Evolutionary conservation across 2,329 filamentous ascomycete species (phyloP).

Genomic region (Aspergillus sp.): DNA sequence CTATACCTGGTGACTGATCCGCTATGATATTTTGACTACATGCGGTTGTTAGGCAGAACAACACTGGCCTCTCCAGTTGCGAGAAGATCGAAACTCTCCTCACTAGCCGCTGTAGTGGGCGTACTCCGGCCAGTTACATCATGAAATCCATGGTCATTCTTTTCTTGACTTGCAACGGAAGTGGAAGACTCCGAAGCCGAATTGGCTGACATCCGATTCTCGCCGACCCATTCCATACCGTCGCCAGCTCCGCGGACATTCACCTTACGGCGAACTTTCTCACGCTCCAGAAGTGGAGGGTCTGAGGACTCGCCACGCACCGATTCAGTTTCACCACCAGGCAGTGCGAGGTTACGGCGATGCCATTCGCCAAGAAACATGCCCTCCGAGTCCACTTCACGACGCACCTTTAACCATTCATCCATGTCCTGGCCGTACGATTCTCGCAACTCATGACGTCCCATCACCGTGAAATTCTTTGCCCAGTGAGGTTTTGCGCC

Average conservation of each 20-base stretch:
- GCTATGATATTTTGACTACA: neutral
- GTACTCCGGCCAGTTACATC: conserved; percentile 30
- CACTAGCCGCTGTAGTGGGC: conserved; percentile 41
- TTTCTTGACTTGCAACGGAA: conserved; percentile 10
- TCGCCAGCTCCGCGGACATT: conserved; percentile 33
- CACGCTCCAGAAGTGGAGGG: conserved; percentile 46
- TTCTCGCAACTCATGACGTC: conserved; percentile 58
- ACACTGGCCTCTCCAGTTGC: conserved; percentile 46
- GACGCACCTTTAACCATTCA: conserved; percentile 66
- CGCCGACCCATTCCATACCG: conserved; percentile 43
- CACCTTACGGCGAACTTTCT: conserved; percentile 31
- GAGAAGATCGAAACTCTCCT: conserved; percentile 49
- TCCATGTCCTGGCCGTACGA: conserved; percentile 70
- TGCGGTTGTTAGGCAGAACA: conserved; percentile 25
- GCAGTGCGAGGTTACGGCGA: conserved; percentile 61
- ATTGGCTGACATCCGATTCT: conserved; percentile 27
- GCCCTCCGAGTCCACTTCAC: conserved; percentile 72
- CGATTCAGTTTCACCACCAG: conserved; percentile 15
- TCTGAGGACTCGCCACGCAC: conserved; percentile 9
- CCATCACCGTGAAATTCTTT: conserved; percentile 74
- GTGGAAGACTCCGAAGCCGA: conserved; percentile 3
- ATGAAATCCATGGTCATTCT: conserved; percentile 4
- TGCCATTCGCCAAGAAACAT: conserved; percentile 94
- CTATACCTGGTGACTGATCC: neutral
- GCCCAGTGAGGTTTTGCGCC: conserved; percentile 86